phyloP scores from a whole-genome alignment of 441 rosid genomes.

The Erysimum cheiri region DNA sequence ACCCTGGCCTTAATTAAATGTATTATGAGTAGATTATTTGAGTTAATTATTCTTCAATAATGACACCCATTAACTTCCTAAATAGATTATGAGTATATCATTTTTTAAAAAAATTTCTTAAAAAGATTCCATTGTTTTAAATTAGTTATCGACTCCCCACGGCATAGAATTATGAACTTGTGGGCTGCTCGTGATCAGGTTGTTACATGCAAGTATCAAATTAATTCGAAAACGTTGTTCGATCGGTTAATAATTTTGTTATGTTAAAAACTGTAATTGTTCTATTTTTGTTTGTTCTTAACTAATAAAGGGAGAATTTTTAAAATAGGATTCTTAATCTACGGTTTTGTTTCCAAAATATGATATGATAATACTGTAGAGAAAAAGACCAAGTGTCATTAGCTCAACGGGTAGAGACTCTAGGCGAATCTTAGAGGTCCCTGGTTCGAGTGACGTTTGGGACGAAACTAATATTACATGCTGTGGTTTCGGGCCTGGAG shows the following conservation, averaged over 20 bases:
- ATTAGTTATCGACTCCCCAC: constrained; percentile 7
- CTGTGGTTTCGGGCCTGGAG: too few relatives aligned
- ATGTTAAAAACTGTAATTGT: not conserved
- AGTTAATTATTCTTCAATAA: constrained; percentile 40
- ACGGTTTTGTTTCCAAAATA: too few relatives aligned
- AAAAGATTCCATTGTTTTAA: constrained; percentile 20
- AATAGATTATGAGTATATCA: not conserved
- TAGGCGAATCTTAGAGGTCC: too few relatives aligned
- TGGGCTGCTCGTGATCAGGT: constrained; percentile 20
- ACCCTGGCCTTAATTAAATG: constrained; percentile 21
- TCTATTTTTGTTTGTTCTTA: not conserved
- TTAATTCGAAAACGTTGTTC: not conserved
- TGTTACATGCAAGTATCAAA: not conserved
- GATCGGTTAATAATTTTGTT: not conserved
- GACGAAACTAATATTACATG: too few relatives aligned
- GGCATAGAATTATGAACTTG: constrained; percentile 15
- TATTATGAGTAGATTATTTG: constrained; percentile 16
- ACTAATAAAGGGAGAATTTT: too few relatives aligned
- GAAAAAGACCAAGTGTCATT: too few relatives aligned
- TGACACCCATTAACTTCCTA: constrained; percentile 39
- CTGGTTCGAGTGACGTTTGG: too few relatives aligned
- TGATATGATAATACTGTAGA: too few relatives aligned
- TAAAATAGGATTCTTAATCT: too few relatives aligned
- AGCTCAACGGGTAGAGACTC: too few relatives aligned
- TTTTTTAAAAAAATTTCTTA: too few relatives aligned